phyloP scores from a whole-genome alignment of 1,284 basidiomycete species.

The Boletus chippewaensis region DNA sequence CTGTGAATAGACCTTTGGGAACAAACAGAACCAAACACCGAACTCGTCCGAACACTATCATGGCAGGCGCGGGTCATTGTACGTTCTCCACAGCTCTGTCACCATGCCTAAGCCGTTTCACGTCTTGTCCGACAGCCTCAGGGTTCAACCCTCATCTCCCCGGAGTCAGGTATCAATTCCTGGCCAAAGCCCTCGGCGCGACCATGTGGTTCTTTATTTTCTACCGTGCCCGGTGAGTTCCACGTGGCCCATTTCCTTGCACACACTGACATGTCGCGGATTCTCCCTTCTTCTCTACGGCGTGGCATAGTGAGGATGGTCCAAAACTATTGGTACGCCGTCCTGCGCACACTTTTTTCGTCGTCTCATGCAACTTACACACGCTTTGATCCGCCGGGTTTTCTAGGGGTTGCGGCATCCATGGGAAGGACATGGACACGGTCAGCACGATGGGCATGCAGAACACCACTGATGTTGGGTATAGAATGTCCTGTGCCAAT shows the following conservation, averaged over 20 bases:
- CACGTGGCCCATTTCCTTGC: neutral
- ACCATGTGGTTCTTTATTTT: conserved; percentile 99
- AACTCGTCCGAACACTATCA: conserved; percentile 22
- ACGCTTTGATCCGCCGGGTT: conserved; percentile 8
- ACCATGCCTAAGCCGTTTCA: neutral
- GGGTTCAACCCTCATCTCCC: conserved; percentile 85
- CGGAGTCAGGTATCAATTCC: conserved; percentile 66
- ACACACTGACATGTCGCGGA: conserved; percentile 1
- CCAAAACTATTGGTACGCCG: conserved; percentile 58
- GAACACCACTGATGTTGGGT: conserved; percentile 22
- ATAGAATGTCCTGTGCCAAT: conserved; percentile 14
- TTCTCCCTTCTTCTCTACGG: conserved; percentile 3
- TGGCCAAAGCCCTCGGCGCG: conserved; percentile 81
- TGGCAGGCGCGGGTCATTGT: conserved; percentile 30
- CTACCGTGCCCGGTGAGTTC: conserved; percentile 79
- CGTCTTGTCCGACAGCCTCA: conserved; percentile 38
- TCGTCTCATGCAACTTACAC: neutral
- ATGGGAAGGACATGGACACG: conserved; percentile 45
- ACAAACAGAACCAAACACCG: conserved; percentile 28
- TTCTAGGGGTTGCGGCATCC: conserved; percentile 50
- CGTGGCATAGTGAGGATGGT: conserved; percentile 55
- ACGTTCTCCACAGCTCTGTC: conserved; percentile 5
- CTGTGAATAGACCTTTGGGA: neutral
- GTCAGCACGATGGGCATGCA: conserved; percentile 32
- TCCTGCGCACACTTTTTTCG: neutral